phyloP scores from a whole-genome alignment of 257 asterid species.

The Henckelia pumila region DNA sequence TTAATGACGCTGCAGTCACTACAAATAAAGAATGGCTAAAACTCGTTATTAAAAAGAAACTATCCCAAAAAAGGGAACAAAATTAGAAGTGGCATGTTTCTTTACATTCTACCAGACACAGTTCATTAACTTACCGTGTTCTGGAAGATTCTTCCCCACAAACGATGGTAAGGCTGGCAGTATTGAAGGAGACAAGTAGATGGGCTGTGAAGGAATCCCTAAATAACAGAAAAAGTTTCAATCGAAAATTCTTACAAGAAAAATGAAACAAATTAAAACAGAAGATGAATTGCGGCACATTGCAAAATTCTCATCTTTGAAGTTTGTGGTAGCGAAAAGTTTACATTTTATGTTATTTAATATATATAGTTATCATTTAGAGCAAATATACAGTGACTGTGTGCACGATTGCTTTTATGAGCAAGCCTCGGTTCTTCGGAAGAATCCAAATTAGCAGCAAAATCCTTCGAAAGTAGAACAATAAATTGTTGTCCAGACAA shows the following conservation, averaged over 20 bases:
- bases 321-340: background rate
- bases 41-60: constrained; percentile 1
- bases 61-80: background rate
- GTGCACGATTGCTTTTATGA: background rate
- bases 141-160: constrained; percentile 34
- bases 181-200: constrained; percentile 58
- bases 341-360: too few relatives aligned
- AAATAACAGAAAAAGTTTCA: constrained; percentile 18
- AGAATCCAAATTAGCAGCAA: background rate
- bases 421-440: background rate
- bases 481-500: constrained; percentile 3
- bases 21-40: constrained; percentile 28
- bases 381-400: background rate
- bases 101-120: constrained; percentile 16
- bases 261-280: background rate
- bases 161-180: constrained; percentile 42
- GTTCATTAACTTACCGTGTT: constrained; percentile 46
- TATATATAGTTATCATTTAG: too few relatives aligned
- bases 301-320: background rate
- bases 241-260: constrained; percentile 13
- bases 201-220: constrained; percentile 52
- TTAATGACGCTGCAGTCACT: constrained; percentile 44
- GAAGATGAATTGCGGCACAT: constrained; percentile 5
- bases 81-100: background rate
- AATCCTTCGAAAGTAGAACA: background rate